Evolutionary conservation across 2,329 filamentous ascomycete genomes (phyloP).

Genomic region (Geosmithia morbida): DNA sequence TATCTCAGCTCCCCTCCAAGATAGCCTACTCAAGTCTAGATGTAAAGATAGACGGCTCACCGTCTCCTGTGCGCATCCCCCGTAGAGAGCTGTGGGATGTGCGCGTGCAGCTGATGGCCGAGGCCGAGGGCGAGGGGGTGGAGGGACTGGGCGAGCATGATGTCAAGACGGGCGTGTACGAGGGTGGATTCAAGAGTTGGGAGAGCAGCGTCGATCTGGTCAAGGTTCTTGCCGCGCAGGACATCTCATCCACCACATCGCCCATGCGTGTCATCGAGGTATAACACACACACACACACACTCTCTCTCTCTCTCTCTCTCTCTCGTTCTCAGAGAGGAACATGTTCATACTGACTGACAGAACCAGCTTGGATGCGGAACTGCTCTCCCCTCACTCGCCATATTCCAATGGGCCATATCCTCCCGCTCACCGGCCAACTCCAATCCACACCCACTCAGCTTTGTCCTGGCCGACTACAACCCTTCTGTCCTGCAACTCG

Average conservation of each 20-base stretch:
- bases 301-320: no score
- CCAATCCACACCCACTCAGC: slow-evolving; percentile 21
- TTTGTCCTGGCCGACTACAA: slow-evolving; percentile 71
- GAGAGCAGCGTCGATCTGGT: slow-evolving; percentile 73
- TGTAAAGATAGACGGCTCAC: slow-evolving; percentile 38
- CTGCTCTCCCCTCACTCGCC: slow-evolving; percentile 57
- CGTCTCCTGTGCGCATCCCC: slow-evolving; percentile 38
- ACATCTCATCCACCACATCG: slow-evolving; percentile 1
- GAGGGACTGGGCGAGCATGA: slow-evolving; percentile 52
- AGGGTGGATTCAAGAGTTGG: slow-evolving; percentile 84
- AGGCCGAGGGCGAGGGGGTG: slow-evolving; percentile 33
- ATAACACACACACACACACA: slow-evolving; percentile 10
- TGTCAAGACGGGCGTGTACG: slow-evolving; percentile 69
- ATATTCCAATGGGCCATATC: slow-evolving; percentile 46
- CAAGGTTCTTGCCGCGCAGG: slow-evolving; percentile 41
- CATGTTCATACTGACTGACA: background rate
- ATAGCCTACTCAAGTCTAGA: slow-evolving; percentile 52
- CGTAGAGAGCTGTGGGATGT: slow-evolving; percentile 73
- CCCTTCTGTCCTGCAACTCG: slow-evolving; percentile 58
- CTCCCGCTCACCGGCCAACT: slow-evolving; percentile 4
- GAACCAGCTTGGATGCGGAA: slow-evolving; percentile 59
- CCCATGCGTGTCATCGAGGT: slow-evolving; percentile 39
- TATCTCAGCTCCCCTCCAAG: slow-evolving; percentile 54
- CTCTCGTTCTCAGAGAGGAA: background rate
- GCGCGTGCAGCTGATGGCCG: slow-evolving; percentile 66